Base-by-base conservation (phyloP, 1,284 basidiomycete species). In the Tylopilus sp. region DNA sequence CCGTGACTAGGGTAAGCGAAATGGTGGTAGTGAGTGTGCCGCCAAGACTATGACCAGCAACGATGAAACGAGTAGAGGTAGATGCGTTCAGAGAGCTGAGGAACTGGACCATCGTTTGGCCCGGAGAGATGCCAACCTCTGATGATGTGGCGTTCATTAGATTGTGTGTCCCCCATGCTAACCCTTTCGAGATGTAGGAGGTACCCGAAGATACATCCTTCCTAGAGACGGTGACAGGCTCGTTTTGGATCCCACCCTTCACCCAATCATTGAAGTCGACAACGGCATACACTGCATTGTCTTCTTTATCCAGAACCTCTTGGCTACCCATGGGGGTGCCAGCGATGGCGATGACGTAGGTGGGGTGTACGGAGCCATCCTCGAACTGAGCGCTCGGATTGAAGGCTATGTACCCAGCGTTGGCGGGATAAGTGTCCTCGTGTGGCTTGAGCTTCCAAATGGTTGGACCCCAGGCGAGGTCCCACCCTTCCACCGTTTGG, bases 81-180 rank as follows among this genome's bases (percentile, higher is more conserved):
- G 58, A 32, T 10, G 10, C 1, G 33, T 49, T 38, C 4, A 51
- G 24, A 16, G 18, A 38, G 26, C 7, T 2, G 13, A 70, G 2
- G 53, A 74, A 74, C 12, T 64, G 52, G 29, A 61, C 24, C 22
- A 72, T 57, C n/a, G 67, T 72, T 13, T 10, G 54, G 26, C 58
- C 38, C 22, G 52, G 38, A 29, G 58, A 60, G 29, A 39, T 52
- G 22, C 38, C 53, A 36, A 58, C 53, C 22, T 24, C 47, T 9
- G 64, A 65, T 12, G 67, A 51, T 7, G 19, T 19, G 2, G 38
- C 36, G 2, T 53, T 70, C 9, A 74, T 59, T 2, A 70, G 33
- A 13, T 57, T 24, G 55, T 64, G 54, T 19, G 59, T 49, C 4
- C 36, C 29, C 2, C 16, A 16, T n/a, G 41, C 58, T 8, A n/a